A percentile compares a stretch with the other conserved stretches of the same genome.
Conservation (phyloP, 2,329 filamentous ascomycete species). For the Botryotinia globosa region DNA sequence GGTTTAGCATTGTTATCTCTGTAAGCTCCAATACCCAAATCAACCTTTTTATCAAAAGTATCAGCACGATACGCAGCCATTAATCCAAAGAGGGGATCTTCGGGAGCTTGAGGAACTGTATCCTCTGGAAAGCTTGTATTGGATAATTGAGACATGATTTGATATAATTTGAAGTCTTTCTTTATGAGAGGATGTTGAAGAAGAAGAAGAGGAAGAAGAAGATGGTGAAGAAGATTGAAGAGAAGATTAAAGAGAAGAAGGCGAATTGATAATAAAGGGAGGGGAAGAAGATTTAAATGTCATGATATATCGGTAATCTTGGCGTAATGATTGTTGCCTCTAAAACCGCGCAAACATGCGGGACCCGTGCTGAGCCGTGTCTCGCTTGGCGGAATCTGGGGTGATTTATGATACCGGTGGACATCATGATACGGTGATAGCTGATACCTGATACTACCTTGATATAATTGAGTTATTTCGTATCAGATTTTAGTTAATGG, state of each 20-base stretch:
- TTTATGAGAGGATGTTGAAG: constrained; percentile 42
- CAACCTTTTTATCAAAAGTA: constrained; percentile 75
- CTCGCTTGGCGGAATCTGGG: constrained; percentile 22
- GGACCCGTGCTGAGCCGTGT: background rate
- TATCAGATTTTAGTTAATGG: background rate
- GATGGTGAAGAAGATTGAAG: no score
- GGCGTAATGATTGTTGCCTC: background rate
- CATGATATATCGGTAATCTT: constrained; percentile 13
- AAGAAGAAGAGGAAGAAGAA: constrained; percentile 22
- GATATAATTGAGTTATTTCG: background rate
- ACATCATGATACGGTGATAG: no score
- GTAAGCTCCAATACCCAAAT: constrained; percentile 90
- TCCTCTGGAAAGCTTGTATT: constrained; percentile 71
- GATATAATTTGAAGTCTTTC: constrained; percentile 59
- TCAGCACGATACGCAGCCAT: constrained; percentile 87
- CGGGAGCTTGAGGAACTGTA: constrained; percentile 82
- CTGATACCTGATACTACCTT: background rate
- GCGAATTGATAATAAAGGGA: constrained; percentile 21
- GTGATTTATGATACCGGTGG: constrained; percentile 1
- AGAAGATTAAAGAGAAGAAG: constrained; percentile 6
- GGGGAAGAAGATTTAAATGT: constrained; percentile 21
- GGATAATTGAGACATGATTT: constrained; percentile 58
- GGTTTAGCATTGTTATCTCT: constrained; percentile 93
- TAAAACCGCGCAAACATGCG: constrained; percentile 7
- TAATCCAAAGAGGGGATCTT: constrained; percentile 92